phyloP scores from a whole-genome alignment of 2,329 filamentous ascomycete species.

The Passalora sequoiae region DNA sequence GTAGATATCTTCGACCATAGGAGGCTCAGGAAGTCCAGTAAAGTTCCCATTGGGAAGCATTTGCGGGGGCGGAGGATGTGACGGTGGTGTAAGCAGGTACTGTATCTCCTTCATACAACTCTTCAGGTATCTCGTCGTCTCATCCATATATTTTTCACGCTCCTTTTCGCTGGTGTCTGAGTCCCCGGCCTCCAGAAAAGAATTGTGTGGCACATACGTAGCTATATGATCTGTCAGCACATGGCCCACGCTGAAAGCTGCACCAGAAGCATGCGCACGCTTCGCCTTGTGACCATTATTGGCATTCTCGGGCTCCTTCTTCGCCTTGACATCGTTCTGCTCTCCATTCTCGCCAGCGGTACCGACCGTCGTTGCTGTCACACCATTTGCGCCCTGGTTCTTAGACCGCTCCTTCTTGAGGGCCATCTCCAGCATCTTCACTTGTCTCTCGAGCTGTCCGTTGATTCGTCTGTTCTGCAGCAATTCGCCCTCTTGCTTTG shows the following conservation, averaged over 20 bases:
- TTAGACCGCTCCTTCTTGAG: conserved; percentile 76
- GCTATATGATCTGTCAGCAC: conserved; percentile 35
- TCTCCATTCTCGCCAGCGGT: conserved; percentile 14
- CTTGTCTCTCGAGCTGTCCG: conserved; percentile 83
- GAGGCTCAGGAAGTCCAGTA: conserved; percentile 44
- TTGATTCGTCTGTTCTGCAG: conserved; percentile 82
- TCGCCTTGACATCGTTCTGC: conserved; percentile 31
- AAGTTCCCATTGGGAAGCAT: conserved; percentile 33
- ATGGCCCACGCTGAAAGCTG: neutral
- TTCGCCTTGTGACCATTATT: conserved; percentile 19
- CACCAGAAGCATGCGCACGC: conserved; percentile 17
- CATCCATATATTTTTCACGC: conserved; percentile 56
- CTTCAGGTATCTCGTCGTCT: conserved; percentile 57
- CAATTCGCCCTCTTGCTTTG: conserved; percentile 83
- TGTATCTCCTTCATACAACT: conserved; percentile 65
- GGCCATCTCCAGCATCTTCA: conserved; percentile 81
- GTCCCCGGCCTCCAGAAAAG: conserved; percentile 48
- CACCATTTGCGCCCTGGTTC: conserved; percentile 36
- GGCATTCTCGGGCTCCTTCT: conserved; percentile 25
- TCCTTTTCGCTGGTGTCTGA: conserved; percentile 47
- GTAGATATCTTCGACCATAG: conserved; percentile 57
- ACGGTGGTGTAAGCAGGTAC: conserved; percentile 62
- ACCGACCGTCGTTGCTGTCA: conserved; percentile 17
- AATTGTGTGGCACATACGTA: conserved; percentile 43
- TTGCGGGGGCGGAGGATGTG: conserved; percentile 55